Conservation (phyloP, 768 basidiomycete species). For the Boletus insuetus region DNA sequence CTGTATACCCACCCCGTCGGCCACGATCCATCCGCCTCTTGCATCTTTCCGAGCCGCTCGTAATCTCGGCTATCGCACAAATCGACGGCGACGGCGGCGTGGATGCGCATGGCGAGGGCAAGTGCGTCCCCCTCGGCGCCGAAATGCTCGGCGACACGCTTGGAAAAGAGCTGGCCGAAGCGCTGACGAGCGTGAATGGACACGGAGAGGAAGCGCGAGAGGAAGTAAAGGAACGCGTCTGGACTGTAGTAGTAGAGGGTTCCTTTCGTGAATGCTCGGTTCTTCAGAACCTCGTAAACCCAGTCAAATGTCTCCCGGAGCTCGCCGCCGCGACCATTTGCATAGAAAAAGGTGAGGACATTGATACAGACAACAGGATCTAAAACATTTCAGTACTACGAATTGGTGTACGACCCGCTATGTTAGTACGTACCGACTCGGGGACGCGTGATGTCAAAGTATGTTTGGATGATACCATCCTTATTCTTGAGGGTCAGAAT, state of each 20-base stretch:
- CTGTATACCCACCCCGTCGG: conserved; percentile 21
- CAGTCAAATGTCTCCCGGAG: conserved; percentile 21
- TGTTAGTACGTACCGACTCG: conserved; percentile 15
- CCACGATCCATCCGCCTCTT: conserved; percentile 21
- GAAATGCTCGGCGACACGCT: conserved; percentile 16
- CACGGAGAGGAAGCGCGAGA: conserved; percentile 18
- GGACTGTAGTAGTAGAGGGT: conserved; percentile 19
- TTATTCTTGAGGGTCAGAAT: conserved; percentile 14
- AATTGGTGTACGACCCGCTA: no score
- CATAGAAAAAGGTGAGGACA: conserved; percentile 19
- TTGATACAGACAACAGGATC: conserved; percentile 22
- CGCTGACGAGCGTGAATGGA: conserved; percentile 16
- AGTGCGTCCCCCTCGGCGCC: conserved; percentile 18
- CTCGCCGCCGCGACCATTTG: conserved; percentile 17
- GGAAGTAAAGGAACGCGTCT: conserved; percentile 20
- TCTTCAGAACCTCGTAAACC: conserved; percentile 19
- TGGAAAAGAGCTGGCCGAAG: conserved; percentile 12
- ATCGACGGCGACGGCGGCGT: conserved; percentile 9
- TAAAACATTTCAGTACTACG: neutral
- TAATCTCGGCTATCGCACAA: conserved; percentile 14
- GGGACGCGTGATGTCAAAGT: conserved; percentile 20
- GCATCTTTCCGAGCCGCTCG: conserved; percentile 15
- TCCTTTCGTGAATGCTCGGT: conserved; percentile 19
- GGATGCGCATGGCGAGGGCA: conserved; percentile 18
- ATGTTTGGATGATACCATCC: conserved; percentile 21